phyloP scores from a whole-genome alignment of 2,329 filamentous ascomycete species.

The Didymella segeticola region DNA sequence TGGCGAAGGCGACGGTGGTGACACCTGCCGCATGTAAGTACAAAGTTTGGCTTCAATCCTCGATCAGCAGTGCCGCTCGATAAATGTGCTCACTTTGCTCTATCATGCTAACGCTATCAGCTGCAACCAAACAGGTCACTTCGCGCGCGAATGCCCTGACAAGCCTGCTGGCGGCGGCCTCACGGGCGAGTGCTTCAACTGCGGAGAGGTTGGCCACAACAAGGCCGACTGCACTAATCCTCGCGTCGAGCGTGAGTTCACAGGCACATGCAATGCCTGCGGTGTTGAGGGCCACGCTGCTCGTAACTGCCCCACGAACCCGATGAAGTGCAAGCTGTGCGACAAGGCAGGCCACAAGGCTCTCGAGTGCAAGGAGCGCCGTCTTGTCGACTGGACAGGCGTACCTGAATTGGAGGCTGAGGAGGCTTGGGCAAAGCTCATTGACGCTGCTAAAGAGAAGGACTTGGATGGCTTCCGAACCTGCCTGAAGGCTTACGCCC shows the following conservation, averaged over 20 bases:
- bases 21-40: slow-evolving; percentile 53
- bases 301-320: slow-evolving; percentile 68
- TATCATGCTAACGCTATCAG: slow-evolving; percentile 43
- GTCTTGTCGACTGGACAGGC: slow-evolving; percentile 42
- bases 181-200: slow-evolving; percentile 65
- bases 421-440: slow-evolving; percentile 59
- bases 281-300: slow-evolving; percentile 61
- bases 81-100: neutral
- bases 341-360: slow-evolving; percentile 57
- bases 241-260: slow-evolving; percentile 58
- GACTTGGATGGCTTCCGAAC: slow-evolving; percentile 60
- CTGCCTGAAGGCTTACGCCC: slow-evolving; percentile 57
- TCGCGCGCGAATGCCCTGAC: slow-evolving; percentile 57
- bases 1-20: slow-evolving; percentile 41
- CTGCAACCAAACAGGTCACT: slow-evolving; percentile 54
- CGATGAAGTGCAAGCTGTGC: slow-evolving; percentile 62
- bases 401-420: slow-evolving; percentile 56
- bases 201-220: slow-evolving; percentile 65
- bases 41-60: neutral
- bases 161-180: slow-evolving; percentile 47
- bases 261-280: slow-evolving; percentile 67
- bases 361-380: slow-evolving; percentile 55
- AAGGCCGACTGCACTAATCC: slow-evolving; percentile 68
- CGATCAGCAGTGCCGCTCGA: neutral
- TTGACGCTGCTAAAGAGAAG: slow-evolving; percentile 55